Percentiles rank a stretch among this genome's conserved stretches.
Conservation (phyloP, 2,329 filamentous ascomycete species). For the Penicillium decumbens region DNA sequence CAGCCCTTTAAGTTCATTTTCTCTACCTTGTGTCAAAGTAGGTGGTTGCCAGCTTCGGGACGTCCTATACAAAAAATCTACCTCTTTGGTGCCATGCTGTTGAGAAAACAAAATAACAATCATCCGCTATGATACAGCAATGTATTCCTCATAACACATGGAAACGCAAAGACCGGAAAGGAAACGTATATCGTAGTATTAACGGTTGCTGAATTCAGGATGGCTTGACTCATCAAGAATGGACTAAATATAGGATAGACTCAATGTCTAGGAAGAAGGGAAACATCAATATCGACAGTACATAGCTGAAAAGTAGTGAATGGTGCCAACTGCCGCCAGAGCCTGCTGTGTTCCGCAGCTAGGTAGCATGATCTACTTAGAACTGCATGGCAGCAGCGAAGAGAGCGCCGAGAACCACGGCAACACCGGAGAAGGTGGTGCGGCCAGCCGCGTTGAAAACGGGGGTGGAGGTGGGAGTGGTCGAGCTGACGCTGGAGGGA, state of each 20-base stretch:
- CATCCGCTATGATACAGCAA: neutral
- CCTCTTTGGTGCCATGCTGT: no score
- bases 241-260: neutral
- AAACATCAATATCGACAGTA: neutral
- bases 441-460: conserved; percentile 26
- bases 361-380: conserved; percentile 10
- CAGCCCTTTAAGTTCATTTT: no score
- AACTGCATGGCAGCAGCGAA: conserved; percentile 22
- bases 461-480: conserved; percentile 3
- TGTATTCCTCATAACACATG: conserved; percentile 1
- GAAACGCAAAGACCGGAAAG: neutral
- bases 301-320: neutral
- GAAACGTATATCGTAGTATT: conserved; percentile 1
- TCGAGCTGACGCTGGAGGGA: neutral
- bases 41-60: no score
- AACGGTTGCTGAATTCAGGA: conserved; percentile 1
- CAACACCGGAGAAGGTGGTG: conserved; percentile 21
- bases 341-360: neutral
- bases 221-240: neutral
- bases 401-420: conserved; percentile 22
- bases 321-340: neutral
- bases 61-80: no score
- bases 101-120: no score
- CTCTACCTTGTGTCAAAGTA: no score
- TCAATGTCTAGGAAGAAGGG: conserved; percentile 1